Base-by-base conservation (phyloP, 2,329 filamentous ascomycete genomes). In the Xylariaceae sp. region DNA sequence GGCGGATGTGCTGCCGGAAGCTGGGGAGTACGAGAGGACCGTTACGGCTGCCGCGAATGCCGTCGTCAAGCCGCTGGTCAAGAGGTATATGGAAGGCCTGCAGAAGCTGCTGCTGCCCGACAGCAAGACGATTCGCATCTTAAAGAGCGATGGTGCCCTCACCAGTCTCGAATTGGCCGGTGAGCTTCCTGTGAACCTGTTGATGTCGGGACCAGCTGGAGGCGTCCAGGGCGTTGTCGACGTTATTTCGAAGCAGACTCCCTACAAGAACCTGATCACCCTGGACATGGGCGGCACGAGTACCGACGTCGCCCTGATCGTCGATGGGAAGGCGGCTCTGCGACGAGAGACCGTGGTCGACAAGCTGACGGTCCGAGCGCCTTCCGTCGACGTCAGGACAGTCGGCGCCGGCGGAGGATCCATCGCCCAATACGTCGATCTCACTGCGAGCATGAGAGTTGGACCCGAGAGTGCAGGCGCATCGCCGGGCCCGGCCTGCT, bases 271-370 rank as follows among this genome's bases (percentile, higher is more conserved):
- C 26, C 49, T 68, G 17, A 67, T 69, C 32, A 68, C 65, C 0
- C 53, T 70, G 10, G 66, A 70, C 33, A 68, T 70, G 63, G 65
- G 66, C n/a, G 66, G 65, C 2, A 69, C 65, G 1, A 66, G 62
- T 5, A 68, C 65, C 0, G 66, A 70, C 34, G 65, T 63, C 38
- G 64, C 65, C 1, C 44, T 69, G 4, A 60, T 70, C 13, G 58
- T 59, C 14, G 54, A 63, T 13, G 59, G 61, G 3, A 57, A 61
- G 34, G 60, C 60, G 5, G 58, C 61, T 22, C 55, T 68, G 14
- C 60, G 65, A 25, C 53, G 65, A 21, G 64, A 69, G 41, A 69
- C 64, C 0, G 55, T 63, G 2, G 57, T 69, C 3, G 64, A 59
- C 1, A 46, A 57, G 5, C 45, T 68, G 3, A 61, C 64, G 1